Evolutionary conservation across 768 basidiomycete species (phyloP), one percentile per base, ranked within the genome.

Genomic region (Mycena chlorophos): DNA sequence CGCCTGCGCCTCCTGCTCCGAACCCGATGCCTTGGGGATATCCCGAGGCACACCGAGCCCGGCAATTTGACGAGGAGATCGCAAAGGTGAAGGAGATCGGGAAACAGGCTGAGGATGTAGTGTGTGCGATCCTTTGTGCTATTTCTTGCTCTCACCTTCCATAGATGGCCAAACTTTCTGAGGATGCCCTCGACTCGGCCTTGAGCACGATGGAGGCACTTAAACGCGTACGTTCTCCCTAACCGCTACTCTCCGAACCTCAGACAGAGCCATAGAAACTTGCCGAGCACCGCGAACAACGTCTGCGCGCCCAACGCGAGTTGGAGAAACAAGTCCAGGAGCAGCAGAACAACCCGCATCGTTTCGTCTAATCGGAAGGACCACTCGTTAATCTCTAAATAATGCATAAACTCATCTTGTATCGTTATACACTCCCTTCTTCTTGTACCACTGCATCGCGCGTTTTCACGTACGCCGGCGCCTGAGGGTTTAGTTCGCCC

Each of bases 151-250:
- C 3, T 23, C n/a, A 40, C 20, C 8, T 20, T 13, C 60, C n/a
- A 4, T 55, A 87, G 88, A 78, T 86, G 72, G 71, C 73, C 6
- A 85, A 87, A 49, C 65, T 88, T 55, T 87, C 87, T 2, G 88
- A 89, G 66, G 76, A 78, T 16, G 85, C 87, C 0, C 78, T 90
- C 17, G 86, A 87, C 42, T 76, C 78, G 20, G 76, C 88, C 39
- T 67, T 88, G 49, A 66, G 69, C 22, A 81, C 78, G 1, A 77
- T 86, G 45, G 81, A 87, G 63, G 71, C 76, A 28, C 70, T 89
- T 52, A 88, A 85, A 71, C 71, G 71, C 16, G 87, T 88, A 57
- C 57, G 84, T 76, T 10, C 55, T 37, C 5, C 30, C 17, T 51
- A 25, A 1, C 63, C 69, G 5, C 60, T 54, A 17, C 63, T 70